phyloP scores from a whole-genome alignment of 176 grass and related monocot species.

The Elaeis guineensis region DNA sequence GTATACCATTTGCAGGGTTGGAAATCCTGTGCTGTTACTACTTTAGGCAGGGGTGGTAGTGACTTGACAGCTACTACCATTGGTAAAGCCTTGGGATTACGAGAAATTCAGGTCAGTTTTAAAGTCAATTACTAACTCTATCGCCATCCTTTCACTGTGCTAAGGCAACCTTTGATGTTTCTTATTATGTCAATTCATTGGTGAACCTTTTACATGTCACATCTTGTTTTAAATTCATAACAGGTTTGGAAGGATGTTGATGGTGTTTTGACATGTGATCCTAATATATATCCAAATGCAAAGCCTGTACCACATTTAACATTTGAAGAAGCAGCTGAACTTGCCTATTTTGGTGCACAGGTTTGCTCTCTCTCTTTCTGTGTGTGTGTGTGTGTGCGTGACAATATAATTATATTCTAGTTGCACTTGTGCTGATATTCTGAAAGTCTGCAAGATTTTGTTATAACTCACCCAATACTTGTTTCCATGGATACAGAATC shows the following conservation, averaged over 20 bases:
- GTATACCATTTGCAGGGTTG: slow-evolving; percentile 36
- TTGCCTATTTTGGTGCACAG: slow-evolving; percentile 97
- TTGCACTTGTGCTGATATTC: too few relatives aligned
- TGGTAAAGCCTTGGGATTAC: slow-evolving; percentile 90
- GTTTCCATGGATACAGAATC: too few relatives aligned
- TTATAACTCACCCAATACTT: too few relatives aligned
- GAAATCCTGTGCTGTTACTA: slow-evolving; percentile 92
- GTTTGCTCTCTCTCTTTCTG: slow-evolving; percentile 9
- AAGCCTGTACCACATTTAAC: slow-evolving; percentile 86
- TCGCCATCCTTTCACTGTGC: too few relatives aligned
- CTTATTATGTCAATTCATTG: too few relatives aligned
- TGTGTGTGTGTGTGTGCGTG: too few relatives aligned
- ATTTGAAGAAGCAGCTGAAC: slow-evolving; percentile 97
- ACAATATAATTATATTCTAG: too few relatives aligned
- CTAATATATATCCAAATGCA: slow-evolving; percentile 75
- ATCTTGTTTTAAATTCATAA: not conserved
- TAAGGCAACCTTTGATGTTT: too few relatives aligned
- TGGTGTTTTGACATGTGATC: slow-evolving; percentile 93
- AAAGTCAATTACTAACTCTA: not conserved
- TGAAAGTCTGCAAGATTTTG: too few relatives aligned
- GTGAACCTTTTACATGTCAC: not conserved
- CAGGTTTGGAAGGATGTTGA: slow-evolving; percentile 99
- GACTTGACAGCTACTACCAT: slow-evolving; percentile 95
- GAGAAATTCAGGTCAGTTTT: slow-evolving; percentile 79
- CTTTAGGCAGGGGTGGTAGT: slow-evolving; percentile 90